Percentiles rank a stretch among this genome's conserved stretches.
phyloP scores from a whole-genome alignment of 2,329 filamentous ascomycete species.

The Nothomitra cinnamomea region DNA sequence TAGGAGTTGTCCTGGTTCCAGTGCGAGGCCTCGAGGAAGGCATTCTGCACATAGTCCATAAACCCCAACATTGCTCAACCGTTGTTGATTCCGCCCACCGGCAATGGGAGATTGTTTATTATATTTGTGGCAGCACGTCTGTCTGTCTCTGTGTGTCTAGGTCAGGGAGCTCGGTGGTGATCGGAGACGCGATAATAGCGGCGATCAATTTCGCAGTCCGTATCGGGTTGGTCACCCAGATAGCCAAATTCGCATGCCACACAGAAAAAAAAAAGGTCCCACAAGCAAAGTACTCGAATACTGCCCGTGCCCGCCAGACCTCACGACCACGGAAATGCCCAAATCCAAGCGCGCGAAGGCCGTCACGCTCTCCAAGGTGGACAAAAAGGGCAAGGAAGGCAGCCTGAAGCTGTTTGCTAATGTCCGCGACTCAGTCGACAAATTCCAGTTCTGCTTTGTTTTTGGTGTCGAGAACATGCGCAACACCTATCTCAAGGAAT shows the following conservation, averaged over 20 bases:
- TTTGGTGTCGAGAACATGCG: conserved; percentile 95
- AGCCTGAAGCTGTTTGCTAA: conserved; percentile 77
- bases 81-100: not conserved
- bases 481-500: conserved; percentile 87
- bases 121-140: no score
- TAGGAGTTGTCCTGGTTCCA: conserved; percentile 93
- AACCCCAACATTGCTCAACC: conserved; percentile 64
- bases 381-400: conserved; percentile 84
- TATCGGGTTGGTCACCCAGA: not conserved
- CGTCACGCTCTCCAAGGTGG: conserved; percentile 77
- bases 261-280: not conserved
- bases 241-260: not conserved
- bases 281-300: not conserved
- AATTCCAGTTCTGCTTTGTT: conserved; percentile 84
- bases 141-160: not conserved
- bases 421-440: conserved; percentile 67
- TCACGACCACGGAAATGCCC: conserved; percentile 49
- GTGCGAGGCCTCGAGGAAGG: conserved; percentile 70
- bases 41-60: conserved; percentile 90
- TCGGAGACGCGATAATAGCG: not conserved
- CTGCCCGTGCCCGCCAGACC: conserved; percentile 4
- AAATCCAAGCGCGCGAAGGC: conserved; percentile 88
- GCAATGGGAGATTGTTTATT: no score
- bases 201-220: not conserved
- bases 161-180: not conserved